Conservation (phyloP, 1,139 yeast species). For the Eremothecium gossypii region DNA sequence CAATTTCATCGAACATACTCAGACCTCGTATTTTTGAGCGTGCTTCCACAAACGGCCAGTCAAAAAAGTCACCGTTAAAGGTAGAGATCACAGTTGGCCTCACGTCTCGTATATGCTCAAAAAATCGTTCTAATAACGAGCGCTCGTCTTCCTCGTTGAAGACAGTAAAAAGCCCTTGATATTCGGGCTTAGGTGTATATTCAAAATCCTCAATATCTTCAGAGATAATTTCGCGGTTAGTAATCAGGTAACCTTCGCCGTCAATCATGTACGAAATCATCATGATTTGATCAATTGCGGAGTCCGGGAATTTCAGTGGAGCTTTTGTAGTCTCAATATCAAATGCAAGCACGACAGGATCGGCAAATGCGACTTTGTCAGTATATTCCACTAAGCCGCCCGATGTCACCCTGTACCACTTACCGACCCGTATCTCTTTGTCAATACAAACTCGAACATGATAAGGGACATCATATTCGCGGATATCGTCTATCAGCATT, state of each 20-base stretch:
- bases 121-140: conserved; percentile 63
- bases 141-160: conserved; percentile 87
- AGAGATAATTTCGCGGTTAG: conserved; percentile 88
- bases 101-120: conserved; percentile 81
- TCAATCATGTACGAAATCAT: conserved; percentile 99
- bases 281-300: conserved; percentile 90
- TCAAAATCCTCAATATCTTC: conserved; percentile 95
- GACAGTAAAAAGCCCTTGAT: conserved; percentile 80
- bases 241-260: conserved; percentile 89
- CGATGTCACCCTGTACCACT: conserved; percentile 84
- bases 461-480: conserved; percentile 95
- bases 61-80: conserved; percentile 96
- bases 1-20: conserved; percentile 88
- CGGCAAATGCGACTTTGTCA: conserved; percentile 87
- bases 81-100: conserved; percentile 94
- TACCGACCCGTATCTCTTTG: conserved; percentile 76
- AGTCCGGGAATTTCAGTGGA: conserved; percentile 91
- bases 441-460: conserved; percentile 95
- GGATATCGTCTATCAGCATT: conserved; percentile 62
- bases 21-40: conserved; percentile 76
- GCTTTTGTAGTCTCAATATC: conserved; percentile 98
- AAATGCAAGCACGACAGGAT: conserved; percentile 92
- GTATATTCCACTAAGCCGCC: conserved; percentile 47
- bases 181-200: conserved; percentile 95
- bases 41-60: conserved; percentile 97